These are phyloP conservation scores for Petunia secreta DNA, from an alignment of 257 asterid species.

Conservation along the genomic window DNA sequence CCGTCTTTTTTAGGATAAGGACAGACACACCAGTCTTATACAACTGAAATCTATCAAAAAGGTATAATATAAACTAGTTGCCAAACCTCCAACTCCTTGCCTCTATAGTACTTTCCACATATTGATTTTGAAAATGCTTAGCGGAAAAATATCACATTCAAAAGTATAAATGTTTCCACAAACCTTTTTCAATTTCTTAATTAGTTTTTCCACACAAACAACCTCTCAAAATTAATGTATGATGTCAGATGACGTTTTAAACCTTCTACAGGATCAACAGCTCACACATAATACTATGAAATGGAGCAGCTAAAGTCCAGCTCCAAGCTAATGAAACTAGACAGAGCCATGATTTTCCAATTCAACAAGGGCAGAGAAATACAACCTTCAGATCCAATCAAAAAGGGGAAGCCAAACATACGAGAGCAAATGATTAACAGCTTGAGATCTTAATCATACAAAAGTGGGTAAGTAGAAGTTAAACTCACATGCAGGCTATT, in stretches of 20 bases:
- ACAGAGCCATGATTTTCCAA: background rate
- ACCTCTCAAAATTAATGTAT: background rate
- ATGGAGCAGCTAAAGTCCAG: slow-evolving; percentile 8
- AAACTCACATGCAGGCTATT: slow-evolving; percentile 93
- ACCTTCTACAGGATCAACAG: background rate
- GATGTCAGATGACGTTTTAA: background rate
- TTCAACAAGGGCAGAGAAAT: background rate
- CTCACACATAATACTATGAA: slow-evolving; percentile 1
- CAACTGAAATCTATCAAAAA: background rate
- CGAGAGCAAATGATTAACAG: slow-evolving; percentile 11
- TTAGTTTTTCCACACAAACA: background rate
- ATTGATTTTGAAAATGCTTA: background rate
- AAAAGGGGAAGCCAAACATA: slow-evolving; percentile 7
- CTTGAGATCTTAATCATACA: slow-evolving; percentile 1
- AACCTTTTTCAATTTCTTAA: background rate
- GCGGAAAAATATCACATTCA: background rate
- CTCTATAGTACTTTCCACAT: background rate
- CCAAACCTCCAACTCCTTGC: background rate
- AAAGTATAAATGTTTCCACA: background rate
- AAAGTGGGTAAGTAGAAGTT: slow-evolving; percentile 25
- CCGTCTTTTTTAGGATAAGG: no score
- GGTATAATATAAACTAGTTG: background rate
- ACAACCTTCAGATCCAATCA: background rate
- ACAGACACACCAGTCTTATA: slow-evolving; percentile 15
- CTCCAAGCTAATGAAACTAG: slow-evolving; percentile 14